A percentile compares a stretch with the other conserved stretches of the same genome.
Conservation (phyloP, 1,139 yeast genomes). For the Groenewaldozyma auringiensis region DNA sequence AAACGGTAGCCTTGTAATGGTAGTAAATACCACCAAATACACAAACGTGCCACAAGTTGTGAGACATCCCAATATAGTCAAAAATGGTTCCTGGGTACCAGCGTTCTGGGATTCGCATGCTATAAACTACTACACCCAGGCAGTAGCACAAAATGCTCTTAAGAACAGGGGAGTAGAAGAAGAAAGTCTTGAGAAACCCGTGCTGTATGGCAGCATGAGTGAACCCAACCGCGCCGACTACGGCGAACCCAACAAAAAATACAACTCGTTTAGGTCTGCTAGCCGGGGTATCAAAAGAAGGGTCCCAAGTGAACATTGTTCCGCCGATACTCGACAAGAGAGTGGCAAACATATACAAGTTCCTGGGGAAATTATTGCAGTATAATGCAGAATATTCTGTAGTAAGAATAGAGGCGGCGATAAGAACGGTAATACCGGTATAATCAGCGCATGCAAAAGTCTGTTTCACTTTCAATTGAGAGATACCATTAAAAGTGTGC, state of each 20-base stretch:
- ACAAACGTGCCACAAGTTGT: constrained; percentile 88
- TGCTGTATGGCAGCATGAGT: constrained; percentile 49
- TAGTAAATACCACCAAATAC: constrained; percentile 84
- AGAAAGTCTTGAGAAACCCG: constrained; percentile 46
- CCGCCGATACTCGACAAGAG: constrained; percentile 64
- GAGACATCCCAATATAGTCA: constrained; percentile 82
- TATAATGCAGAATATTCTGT: constrained; percentile 77
- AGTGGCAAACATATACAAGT: constrained; percentile 52
- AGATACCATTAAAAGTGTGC: constrained; percentile 87
- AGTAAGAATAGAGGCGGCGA: constrained; percentile 83
- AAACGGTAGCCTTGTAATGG: constrained; percentile 70
- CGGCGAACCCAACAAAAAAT: constrained; percentile 77
- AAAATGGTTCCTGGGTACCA: constrained; percentile 47
- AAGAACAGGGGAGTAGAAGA: constrained; percentile 53
- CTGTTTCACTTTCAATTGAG: constrained; percentile 54
- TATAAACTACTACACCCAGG: constrained; percentile 81
- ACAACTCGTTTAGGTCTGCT: constrained; percentile 70
- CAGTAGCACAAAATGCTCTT: constrained; percentile 68
- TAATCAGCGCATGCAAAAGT: constrained; percentile 91
- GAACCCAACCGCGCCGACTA: constrained; percentile 63
- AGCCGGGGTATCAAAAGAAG: constrained; percentile 80
- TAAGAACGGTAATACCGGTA: constrained; percentile 84
- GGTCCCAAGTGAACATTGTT: constrained; percentile 79
- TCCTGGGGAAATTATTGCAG: constrained; percentile 46
- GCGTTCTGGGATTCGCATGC: constrained; percentile 82